Evolutionary conservation across 163 green algal species (phyloP).

Genomic region (Chlamydomonas reinhardtii): DNA sequence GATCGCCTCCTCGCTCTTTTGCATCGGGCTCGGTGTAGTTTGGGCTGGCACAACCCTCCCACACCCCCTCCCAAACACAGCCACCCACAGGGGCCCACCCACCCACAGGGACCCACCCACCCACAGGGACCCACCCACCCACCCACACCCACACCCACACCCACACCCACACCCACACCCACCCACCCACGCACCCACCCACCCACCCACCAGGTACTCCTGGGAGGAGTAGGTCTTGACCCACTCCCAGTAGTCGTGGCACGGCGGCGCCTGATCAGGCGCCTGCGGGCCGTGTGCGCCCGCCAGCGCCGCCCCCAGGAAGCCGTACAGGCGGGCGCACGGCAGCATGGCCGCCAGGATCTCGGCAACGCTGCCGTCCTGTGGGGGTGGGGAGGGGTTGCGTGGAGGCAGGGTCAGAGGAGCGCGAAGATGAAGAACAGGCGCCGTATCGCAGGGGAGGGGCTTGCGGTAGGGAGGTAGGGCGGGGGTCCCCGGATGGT

Average conservation of each 20-base stretch:
- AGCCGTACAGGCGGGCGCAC: slow-evolving; percentile 78
- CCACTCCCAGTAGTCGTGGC: slow-evolving; percentile 55
- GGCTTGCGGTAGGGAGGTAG: no score
- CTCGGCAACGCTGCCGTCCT: slow-evolving; percentile 50
- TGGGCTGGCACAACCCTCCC: no score
- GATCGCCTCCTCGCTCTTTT: no score
- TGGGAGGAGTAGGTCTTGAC: slow-evolving; percentile 62
- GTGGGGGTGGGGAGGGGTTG: not conserved
- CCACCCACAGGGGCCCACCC: not conserved
- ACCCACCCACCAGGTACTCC: slow-evolving; percentile 56
- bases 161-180: not conserved
- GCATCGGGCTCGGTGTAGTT: no score
- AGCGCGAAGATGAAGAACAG: no score
- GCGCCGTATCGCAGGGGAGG: no score
- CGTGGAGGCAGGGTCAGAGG: no score
- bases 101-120: not conserved
- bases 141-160: not conserved
- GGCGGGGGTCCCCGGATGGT: no score
- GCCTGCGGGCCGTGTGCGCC: not conserved
- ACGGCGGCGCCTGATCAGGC: not conserved
- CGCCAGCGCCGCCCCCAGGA: slow-evolving; percentile 69
- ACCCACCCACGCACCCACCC: not conserved
- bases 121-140: not conserved
- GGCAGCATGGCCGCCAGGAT: slow-evolving; percentile 79
- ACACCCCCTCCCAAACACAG: not conserved